phyloP scores from a whole-genome alignment of 257 asterid genomes.

The Striga asiatica region DNA sequence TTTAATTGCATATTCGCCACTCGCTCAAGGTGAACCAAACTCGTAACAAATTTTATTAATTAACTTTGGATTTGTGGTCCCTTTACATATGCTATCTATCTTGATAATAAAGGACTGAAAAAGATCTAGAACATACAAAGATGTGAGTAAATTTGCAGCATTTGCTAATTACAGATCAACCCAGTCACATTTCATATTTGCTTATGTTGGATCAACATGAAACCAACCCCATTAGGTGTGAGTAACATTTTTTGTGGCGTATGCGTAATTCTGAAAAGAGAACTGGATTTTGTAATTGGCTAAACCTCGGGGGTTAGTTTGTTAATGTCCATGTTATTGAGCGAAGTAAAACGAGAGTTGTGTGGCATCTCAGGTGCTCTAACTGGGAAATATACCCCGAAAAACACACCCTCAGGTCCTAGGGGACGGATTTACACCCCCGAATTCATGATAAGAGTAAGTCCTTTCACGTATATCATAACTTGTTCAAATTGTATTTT shows the following conservation, averaged over 20 bases:
- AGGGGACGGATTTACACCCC: constrained; percentile 77
- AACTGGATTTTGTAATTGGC: neutral
- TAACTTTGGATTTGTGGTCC: neutral
- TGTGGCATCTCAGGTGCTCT: constrained; percentile 57
- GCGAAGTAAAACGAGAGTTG: no score
- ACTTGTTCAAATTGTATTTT: neutral
- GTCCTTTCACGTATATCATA: neutral
- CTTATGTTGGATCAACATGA: no score
- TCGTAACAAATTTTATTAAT: neutral
- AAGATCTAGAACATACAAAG: no score
- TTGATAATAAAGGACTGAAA: no score
- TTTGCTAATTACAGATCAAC: no score
- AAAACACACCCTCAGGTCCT: constrained; percentile 78
- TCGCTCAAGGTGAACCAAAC: constrained; percentile 67
- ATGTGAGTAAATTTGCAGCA: no score
- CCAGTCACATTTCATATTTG: no score
- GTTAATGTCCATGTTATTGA: neutral
- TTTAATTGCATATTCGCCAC: constrained; percentile 77
- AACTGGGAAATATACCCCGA: constrained; percentile 81
- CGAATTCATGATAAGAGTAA: constrained; percentile 57
- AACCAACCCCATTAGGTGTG: no score
- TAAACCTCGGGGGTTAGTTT: neutral
- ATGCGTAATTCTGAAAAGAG: neutral
- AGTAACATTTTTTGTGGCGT: no score
- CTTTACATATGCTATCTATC: neutral